Conservation (phyloP, 78 protist species). For the Dictyostelium capitatum region DNA sequence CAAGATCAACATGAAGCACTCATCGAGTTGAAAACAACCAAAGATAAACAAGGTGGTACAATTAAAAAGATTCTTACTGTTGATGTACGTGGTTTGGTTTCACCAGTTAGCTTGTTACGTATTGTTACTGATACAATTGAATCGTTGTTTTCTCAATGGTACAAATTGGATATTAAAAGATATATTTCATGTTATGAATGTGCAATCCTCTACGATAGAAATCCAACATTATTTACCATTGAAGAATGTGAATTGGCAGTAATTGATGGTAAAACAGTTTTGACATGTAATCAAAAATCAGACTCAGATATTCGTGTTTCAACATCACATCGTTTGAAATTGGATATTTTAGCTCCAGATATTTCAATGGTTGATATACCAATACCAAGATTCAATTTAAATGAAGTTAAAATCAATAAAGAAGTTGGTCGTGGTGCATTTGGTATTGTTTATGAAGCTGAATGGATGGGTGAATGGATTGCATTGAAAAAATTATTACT, state of each 20-base stretch:
- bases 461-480: slow-evolving; percentile 54
- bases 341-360: slow-evolving; percentile 76
- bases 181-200: slow-evolving; percentile 78
- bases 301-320: slow-evolving; percentile 2
- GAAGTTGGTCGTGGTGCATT: slow-evolving; percentile 86
- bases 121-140: slow-evolving; percentile 76
- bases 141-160: slow-evolving; percentile 80
- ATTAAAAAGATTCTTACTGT: slow-evolving; percentile 23
- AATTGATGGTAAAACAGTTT: slow-evolving; percentile 74
- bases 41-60: not conserved
- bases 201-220: slow-evolving; percentile 42
- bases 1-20: slow-evolving; percentile 64
- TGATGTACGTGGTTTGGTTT: slow-evolving; percentile 59
- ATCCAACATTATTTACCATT: slow-evolving; percentile 71
- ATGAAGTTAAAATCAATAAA: slow-evolving; percentile 48
- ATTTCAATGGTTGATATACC: slow-evolving; percentile 86
- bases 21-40: slow-evolving; percentile 29
- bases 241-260: slow-evolving; percentile 80
- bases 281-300: slow-evolving; percentile 53
- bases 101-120: slow-evolving; percentile 55
- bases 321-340: slow-evolving; percentile 43
- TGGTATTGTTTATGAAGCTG: slow-evolving; percentile 82
- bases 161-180: slow-evolving; percentile 73
- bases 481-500: slow-evolving; percentile 74
- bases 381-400: slow-evolving; percentile 57